Base-by-base conservation (phyloP, 2,329 filamentous ascomycete genomes). In the Teratosphaeria viscida region DNA sequence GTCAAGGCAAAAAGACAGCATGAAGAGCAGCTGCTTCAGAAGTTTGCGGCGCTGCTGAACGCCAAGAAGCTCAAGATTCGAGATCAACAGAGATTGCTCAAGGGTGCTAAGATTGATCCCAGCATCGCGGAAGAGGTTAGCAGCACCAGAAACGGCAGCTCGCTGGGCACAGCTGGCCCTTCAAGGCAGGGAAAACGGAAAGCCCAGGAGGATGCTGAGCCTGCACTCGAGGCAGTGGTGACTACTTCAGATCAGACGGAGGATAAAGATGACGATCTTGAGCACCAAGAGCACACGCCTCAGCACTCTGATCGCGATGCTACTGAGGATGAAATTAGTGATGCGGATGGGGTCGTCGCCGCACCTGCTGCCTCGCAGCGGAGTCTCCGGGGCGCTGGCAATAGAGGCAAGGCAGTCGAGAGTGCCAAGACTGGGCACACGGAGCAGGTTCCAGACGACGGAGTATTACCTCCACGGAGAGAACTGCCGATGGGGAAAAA, bases 41-140 rank as follows among this genome's bases (percentile, higher is more conserved):
- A 89, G 70, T 90, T 90, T 66, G 81, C 83, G 58, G 78, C 82
- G 59, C 76, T 92, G 2, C 75, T 92, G 1, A 92, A 92, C 66
- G 83, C 87, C 71, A 92, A 92, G 76, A 92, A 92, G 73, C 77
- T 86, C 57, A 91, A 89, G 73, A 91, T 92, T 56, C 77, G 88
- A 52, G 82, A 90, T 66, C 87, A 90, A 73, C 85, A 88, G 66
- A 80, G 82, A 47, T 73, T 88, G 23, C 73, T 90, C 27, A 76
- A 78, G 16, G 74, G 76, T 34, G 81, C 82, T 69, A 83, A 85
- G 57, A 76, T 89, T 49, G 83, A 85, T 56, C 81, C 85, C 70
- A 82, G 87, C 84, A 60, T 59, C 19, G 67, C 64, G 34, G 67
- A 68, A 60, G 59, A 62, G 26, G 62, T 66, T 11, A 59, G 49